These are phyloP conservation scores for Fraxinus baroniana DNA, from an alignment of 305 asterid species.

Conservation along the genomic window DNA sequence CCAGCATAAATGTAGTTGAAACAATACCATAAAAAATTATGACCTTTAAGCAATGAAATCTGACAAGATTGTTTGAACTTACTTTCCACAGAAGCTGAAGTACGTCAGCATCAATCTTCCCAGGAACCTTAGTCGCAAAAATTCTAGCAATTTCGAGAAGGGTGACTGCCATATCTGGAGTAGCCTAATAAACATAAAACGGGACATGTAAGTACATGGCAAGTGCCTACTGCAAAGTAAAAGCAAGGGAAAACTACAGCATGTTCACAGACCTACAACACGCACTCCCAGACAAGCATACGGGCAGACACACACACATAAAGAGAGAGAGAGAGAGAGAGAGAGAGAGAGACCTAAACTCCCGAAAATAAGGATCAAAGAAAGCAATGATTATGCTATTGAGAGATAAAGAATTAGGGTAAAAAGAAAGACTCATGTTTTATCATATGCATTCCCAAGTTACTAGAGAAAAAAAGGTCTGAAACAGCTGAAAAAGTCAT, in stretches of 20 bases:
- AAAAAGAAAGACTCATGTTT: not conserved
- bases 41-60: slow-evolving; percentile 11
- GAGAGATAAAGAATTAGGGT: not conserved
- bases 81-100: slow-evolving; percentile 98
- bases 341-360: not conserved
- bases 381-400: slow-evolving; percentile 13
- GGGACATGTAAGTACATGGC: slow-evolving; percentile 18
- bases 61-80: slow-evolving; percentile 32
- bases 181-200: slow-evolving; percentile 61
- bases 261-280: slow-evolving; percentile 10
- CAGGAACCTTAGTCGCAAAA: slow-evolving; percentile 98
- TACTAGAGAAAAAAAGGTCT: not conserved
- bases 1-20: not conserved
- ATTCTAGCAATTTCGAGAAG: slow-evolving; percentile 97
- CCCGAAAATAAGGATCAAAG: slow-evolving; percentile 15
- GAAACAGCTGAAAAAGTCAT: not conserved
- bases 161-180: slow-evolving; percentile 99
- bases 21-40: not conserved
- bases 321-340: not conserved
- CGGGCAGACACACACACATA: not conserved
- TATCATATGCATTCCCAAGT: slow-evolving; percentile 11
- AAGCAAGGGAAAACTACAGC: slow-evolving; percentile 13
- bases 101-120: slow-evolving; percentile 98
- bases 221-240: slow-evolving; percentile 1
- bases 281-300: not conserved